Percentiles rank a stretch among this genome's conserved stretches.
Conservation (phyloP, 2,329 filamentous ascomycete species). For the Xylariomycetidae sp. region DNA sequence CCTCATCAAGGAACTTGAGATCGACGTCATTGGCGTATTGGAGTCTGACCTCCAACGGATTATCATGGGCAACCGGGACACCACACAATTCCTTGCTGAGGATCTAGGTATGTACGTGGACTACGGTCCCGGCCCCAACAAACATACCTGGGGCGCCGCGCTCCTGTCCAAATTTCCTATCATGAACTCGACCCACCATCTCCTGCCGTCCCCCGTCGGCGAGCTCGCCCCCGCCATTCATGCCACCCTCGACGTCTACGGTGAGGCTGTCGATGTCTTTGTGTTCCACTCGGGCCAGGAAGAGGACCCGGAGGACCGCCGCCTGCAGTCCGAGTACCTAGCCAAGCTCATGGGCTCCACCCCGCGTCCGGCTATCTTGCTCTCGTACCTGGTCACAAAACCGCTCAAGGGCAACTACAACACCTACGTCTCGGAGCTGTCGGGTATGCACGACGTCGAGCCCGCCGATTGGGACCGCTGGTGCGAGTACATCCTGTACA, state of each 20-base stretch:
- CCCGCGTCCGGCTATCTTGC: conserved; percentile 73
- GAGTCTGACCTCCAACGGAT: conserved; percentile 94
- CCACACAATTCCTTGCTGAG: conserved; percentile 90
- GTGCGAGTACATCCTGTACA: conserved; percentile 99
- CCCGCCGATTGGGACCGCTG: conserved; percentile 90
- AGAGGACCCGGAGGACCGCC: conserved; percentile 87
- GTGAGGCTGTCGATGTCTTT: conserved; percentile 83
- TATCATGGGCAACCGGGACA: conserved; percentile 98
- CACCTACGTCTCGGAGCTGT: conserved; percentile 80
- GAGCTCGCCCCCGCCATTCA: conserved; percentile 95
- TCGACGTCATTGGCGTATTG: conserved; percentile 94
- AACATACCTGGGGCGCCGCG: conserved; percentile 95
- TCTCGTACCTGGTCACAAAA: conserved; percentile 89
- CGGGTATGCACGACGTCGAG: conserved; percentile 95
- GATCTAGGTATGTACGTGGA: conserved; percentile 99
- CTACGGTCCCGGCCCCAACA: conserved; percentile 95
- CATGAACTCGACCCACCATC: conserved; percentile 91
- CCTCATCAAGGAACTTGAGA: conserved; percentile 84
- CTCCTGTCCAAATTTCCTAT: conserved; percentile 97
- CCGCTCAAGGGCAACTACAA: conserved; percentile 94
- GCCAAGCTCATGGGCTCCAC: conserved; percentile 82
- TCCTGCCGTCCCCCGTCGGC: conserved; percentile 87
- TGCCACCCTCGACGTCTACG: conserved; percentile 92
- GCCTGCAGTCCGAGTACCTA: conserved; percentile 82
- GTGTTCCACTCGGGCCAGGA: conserved; percentile 99